Conservation (phyloP, 2,329 filamentous ascomycete species). For the Diaporthe eres region DNA sequence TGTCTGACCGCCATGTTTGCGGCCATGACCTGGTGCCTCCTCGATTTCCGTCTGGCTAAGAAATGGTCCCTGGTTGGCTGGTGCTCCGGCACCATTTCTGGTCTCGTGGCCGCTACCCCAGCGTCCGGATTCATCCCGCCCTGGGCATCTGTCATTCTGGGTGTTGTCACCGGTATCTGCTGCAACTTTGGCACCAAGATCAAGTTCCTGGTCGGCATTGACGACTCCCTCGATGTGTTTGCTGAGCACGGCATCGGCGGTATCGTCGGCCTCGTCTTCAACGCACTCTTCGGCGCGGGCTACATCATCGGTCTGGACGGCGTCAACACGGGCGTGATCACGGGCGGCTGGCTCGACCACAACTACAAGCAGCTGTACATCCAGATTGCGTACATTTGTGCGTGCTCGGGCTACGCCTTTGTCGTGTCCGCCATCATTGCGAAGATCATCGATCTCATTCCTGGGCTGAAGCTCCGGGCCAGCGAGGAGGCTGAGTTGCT, state of each 20-base stretch:
- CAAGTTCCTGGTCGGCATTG: constrained; percentile 74
- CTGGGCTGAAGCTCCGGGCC: constrained; percentile 84
- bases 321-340: constrained; percentile 75
- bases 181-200: constrained; percentile 80
- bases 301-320: constrained; percentile 83
- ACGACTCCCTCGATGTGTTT: constrained; percentile 80
- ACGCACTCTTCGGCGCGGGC: constrained; percentile 78
- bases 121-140: constrained; percentile 78
- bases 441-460: constrained; percentile 80
- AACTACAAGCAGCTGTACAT: constrained; percentile 83
- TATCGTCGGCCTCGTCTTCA: constrained; percentile 79
- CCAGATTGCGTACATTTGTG: constrained; percentile 82
- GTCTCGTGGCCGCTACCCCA: constrained; percentile 78
- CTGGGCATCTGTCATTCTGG: constrained; percentile 77
- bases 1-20: constrained; percentile 94
- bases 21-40: constrained; percentile 92
- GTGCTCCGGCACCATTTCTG: constrained; percentile 80
- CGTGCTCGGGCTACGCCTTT: constrained; percentile 78
- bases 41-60: constrained; percentile 93
- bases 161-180: constrained; percentile 74
- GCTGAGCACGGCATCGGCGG: constrained; percentile 80
- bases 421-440: constrained; percentile 81
- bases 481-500: constrained; percentile 87
- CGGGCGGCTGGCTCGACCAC: constrained; percentile 81
- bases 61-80: constrained; percentile 91